phyloP scores from a whole-genome alignment of 75 land plant genomes.

The Sequoiadendron giganteum region DNA sequence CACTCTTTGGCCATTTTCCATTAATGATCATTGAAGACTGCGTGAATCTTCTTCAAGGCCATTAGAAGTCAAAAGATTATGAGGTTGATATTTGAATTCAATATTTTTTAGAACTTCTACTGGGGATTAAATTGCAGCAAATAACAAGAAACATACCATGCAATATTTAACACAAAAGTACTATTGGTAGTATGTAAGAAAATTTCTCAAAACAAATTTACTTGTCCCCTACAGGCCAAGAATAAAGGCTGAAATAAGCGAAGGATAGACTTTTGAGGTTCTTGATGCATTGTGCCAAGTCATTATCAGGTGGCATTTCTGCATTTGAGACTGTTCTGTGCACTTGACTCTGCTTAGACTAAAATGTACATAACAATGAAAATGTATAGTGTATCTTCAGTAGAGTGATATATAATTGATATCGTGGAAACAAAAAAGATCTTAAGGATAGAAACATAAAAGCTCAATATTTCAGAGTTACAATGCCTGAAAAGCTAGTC shows the following conservation, averaged over 20 bases:
- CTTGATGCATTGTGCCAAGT: neutral
- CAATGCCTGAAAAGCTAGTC: too few species aligned
- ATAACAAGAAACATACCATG: neutral
- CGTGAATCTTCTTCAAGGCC: neutral
- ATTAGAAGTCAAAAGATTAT: neutral
- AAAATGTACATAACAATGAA: neutral
- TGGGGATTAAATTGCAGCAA: neutral
- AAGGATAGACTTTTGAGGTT: neutral
- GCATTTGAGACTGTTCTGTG: neutral
- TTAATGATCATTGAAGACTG: neutral
- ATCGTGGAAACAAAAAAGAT: too few species aligned
- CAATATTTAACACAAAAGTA: neutral
- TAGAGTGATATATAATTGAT: neutral
- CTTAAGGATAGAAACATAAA: too few species aligned
- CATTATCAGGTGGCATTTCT: neutral
- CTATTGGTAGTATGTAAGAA: neutral
- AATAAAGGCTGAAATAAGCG: neutral
- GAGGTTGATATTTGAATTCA: neutral
- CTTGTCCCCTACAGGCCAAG: neutral
- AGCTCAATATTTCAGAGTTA: too few species aligned
- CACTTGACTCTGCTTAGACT: neutral
- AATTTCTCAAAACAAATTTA: neutral
- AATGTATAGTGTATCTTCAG: neutral
- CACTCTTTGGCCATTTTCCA: neutral
- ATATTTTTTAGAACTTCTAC: neutral